Conservation (phyloP, 495 filamentous ascomycete species). For the Penicillium subrubescens region DNA sequence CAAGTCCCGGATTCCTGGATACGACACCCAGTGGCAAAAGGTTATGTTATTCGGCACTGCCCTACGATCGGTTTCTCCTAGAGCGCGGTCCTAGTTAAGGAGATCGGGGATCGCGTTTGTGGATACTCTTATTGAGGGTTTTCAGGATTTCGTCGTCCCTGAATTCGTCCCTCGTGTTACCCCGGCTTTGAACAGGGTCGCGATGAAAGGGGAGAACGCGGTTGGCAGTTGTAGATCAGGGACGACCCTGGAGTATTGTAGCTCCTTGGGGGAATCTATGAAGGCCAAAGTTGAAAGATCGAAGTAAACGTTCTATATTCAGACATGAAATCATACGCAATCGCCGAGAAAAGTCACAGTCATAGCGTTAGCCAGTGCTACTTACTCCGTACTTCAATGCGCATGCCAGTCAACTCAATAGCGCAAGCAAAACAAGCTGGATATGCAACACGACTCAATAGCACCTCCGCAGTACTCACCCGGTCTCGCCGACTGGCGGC, state of each 20-base stretch:
- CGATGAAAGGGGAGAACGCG: constrained; percentile 3
- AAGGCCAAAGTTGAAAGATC: not conserved
- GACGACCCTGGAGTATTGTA: not conserved
- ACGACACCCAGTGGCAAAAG: constrained; percentile 16
- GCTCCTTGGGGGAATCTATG: not conserved
- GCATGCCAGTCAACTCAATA: constrained; percentile 19
- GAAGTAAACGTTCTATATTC: not conserved
- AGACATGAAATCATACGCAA: constrained; percentile 4
- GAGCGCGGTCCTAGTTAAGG: not conserved
- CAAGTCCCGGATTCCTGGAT: constrained; percentile 24
- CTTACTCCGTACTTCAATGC: constrained; percentile 2
- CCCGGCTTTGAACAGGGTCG: constrained; percentile 4
- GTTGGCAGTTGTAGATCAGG: not conserved
- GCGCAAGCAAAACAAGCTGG: not conserved
- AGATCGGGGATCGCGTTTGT: constrained; percentile 3
- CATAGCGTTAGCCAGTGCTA: constrained; percentile 12
- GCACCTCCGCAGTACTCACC: not conserved
- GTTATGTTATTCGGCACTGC: constrained; percentile 13
- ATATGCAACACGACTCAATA: constrained; percentile 20
- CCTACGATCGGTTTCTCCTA: constrained; percentile 5
- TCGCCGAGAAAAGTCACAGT: not conserved
- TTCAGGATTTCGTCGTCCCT: constrained; percentile 6
- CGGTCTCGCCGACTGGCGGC: not conserved
- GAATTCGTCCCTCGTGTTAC: constrained; percentile 17
- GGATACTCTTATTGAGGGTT: not conserved